Percentiles rank a stretch among this genome's conserved stretches.
Conservation (phyloP, 2,329 filamentous ascomycete species). For the Blastomyces silverae region DNA sequence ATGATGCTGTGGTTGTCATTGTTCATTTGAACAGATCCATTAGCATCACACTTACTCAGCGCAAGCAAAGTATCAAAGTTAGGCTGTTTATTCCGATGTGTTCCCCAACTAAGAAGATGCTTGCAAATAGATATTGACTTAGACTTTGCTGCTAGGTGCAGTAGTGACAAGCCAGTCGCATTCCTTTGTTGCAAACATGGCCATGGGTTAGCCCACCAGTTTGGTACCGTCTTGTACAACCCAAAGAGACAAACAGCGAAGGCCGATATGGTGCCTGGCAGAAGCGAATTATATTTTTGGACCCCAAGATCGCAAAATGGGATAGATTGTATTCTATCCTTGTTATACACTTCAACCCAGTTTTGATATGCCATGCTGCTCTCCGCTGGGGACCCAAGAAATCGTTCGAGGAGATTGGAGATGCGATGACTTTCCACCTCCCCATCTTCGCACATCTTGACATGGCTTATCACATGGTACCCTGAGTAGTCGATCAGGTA, state of each 20-base stretch:
- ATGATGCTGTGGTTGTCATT: too few relatives aligned
- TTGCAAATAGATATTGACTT: neutral
- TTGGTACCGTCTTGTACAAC: conserved; percentile 1
- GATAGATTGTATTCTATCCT: too few relatives aligned
- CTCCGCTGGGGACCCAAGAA: neutral
- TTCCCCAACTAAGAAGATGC: neutral
- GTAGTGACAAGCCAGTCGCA: neutral
- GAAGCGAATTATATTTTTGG: too few relatives aligned
- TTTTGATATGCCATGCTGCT: neutral
- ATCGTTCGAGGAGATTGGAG: neutral
- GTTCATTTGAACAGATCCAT: too few relatives aligned
- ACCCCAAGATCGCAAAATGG: too few relatives aligned
- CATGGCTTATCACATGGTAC: neutral
- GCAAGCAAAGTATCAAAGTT: too few relatives aligned
- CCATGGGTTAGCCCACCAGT: conserved; percentile 1
- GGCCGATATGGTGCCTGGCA: neutral
- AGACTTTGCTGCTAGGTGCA: neutral
- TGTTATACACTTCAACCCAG: neutral
- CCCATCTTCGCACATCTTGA: neutral
- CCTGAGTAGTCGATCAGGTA: neutral
- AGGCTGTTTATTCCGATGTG: neutral
- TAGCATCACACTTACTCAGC: too few relatives aligned
- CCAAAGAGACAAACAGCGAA: neutral
- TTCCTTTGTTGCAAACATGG: neutral
- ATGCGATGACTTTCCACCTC: neutral